Evolutionary conservation across 768 basidiomycete species (phyloP).

Genomic region (Xanthoconium stramineum): DNA sequence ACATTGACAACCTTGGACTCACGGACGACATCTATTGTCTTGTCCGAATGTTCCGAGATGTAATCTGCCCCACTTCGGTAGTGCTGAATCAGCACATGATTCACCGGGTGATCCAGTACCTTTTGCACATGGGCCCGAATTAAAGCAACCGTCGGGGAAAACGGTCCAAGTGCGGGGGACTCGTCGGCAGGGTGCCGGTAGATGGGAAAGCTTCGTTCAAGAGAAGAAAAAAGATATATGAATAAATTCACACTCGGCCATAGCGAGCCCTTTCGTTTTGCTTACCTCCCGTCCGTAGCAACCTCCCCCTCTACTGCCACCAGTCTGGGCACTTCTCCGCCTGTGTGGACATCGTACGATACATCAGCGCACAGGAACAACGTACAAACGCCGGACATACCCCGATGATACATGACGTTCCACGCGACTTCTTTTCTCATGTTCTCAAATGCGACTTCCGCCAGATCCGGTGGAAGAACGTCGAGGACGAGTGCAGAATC

Average conservation of each 20-base stretch:
- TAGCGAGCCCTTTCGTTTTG: conserved; percentile 12
- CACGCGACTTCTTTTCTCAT: conserved; percentile 66
- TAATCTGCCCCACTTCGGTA: conserved; percentile 79
- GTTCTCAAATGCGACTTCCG: conserved; percentile 52
- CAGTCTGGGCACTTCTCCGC: conserved; percentile 68
- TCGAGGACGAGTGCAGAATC: conserved; percentile 61
- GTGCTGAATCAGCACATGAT: conserved; percentile 80
- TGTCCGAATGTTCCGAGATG: conserved; percentile 86
- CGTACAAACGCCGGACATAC: conserved; percentile 32
- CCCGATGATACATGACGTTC: conserved; percentile 73
- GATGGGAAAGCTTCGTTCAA: conserved; percentile 56
- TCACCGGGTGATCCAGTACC: conserved; percentile 61
- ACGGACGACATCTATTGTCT: conserved; percentile 76
- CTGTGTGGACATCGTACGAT: conserved; percentile 33
- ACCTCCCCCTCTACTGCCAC: conserved; percentile 62
- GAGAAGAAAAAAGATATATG: neutral
- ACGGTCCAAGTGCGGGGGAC: conserved; percentile 63
- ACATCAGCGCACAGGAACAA: neutral
- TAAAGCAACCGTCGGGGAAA: conserved; percentile 62
- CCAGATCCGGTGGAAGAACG: conserved; percentile 56
- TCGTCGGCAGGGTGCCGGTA: conserved; percentile 83
- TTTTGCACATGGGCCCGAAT: conserved; percentile 65
- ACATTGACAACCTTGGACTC: conserved; percentile 79
- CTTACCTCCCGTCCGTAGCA: conserved; percentile 48
- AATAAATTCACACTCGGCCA: conserved; percentile 4